Base-by-base conservation (phyloP, 1,284 basidiomycete genomes). In the Leccinum griseonigrum region DNA sequence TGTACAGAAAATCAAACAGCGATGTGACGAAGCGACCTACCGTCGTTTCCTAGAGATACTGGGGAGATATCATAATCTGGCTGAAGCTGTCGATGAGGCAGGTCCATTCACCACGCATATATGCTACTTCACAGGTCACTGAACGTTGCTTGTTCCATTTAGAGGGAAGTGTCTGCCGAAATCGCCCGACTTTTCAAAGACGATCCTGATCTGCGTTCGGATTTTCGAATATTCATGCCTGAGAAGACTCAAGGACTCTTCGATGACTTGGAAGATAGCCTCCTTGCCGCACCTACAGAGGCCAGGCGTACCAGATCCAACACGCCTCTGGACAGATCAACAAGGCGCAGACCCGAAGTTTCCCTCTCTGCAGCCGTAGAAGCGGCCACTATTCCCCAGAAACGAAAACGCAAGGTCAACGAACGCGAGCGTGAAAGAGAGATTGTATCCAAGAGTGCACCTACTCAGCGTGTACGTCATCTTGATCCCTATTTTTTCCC, bases 1-100 rank as follows among this genome's bases (percentile, higher is more conserved):
- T 70, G 94, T 99, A 46, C 95, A 97, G 78, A 95, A 95, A 78
- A 98, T 98, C 78, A 98, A 97, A 77, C 91, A 93, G 67, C 88
- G 95, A 46, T 98, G 95, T 77, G 92, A 97, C 69, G 87, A 94
- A 1, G 94, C 96, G 38, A 95, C 92, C 9, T 99, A 98, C 77
- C 91, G 92, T 71, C 89, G 93, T 70, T 98, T 99, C 77, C 79
- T 98, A 61, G 94, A 97, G 76, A 95, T 98, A 65, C 78, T 98
- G 32, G 91, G 94, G 2, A 78, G 78, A 51, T 85, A 83, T 69
- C 84, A 86, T 57, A 79, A 83, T 58, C 78, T 78, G 61, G 78
- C 81, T 3, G 81, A 81, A 56, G 75, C 79, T 14, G 82, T 82
- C 66, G 93, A 94, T 76, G 87, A 97, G 76, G 92, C 93, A 75